A percentile compares a stretch with the other conserved stretches of the same genome.
Conservation (phyloP, 176 grass and related monocot genomes). For the Musa acuminata region DNA sequence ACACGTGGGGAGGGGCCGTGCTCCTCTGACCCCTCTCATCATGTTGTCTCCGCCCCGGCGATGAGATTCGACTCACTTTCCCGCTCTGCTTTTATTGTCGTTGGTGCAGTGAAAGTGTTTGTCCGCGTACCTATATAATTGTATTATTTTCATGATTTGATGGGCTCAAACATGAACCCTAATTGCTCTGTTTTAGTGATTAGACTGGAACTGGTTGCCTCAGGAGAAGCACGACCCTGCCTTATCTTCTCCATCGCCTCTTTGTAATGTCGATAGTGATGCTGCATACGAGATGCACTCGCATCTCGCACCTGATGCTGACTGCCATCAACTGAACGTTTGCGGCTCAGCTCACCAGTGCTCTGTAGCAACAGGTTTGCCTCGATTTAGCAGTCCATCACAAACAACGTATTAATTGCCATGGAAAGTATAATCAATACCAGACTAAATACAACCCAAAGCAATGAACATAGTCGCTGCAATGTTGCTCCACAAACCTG, state of each 20-base stretch:
- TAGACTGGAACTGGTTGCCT: constrained; percentile 42
- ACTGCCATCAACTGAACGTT: constrained; percentile 18
- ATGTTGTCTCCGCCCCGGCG: neutral
- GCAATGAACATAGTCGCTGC: too few relatives aligned
- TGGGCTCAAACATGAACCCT: too few relatives aligned
- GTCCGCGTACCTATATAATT: too few relatives aligned
- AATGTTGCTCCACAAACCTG: too few relatives aligned
- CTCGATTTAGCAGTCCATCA: too few relatives aligned
- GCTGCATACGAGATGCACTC: constrained; percentile 67
- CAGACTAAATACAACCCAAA: too few relatives aligned
- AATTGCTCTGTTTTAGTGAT: neutral
- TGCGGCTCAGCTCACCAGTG: too few relatives aligned
- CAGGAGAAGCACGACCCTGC: constrained; percentile 48
- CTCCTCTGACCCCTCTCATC: neutral
- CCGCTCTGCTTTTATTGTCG: neutral
- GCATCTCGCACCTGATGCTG: constrained; percentile 61
- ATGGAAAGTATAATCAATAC: too few relatives aligned
- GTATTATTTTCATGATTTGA: too few relatives aligned
- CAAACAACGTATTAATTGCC: too few relatives aligned
- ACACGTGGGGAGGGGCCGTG: neutral
- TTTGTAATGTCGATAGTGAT: constrained; percentile 50
- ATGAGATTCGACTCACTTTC: neutral
- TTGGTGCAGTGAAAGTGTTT: neutral
- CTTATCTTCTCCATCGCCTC: constrained; percentile 53
- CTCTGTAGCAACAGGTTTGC: too few relatives aligned